A percentile compares a stretch with the other conserved stretches of the same genome.
phyloP scores from a whole-genome alignment of 495 filamentous ascomycete genomes.

The Trichocladium uniseriatum region DNA sequence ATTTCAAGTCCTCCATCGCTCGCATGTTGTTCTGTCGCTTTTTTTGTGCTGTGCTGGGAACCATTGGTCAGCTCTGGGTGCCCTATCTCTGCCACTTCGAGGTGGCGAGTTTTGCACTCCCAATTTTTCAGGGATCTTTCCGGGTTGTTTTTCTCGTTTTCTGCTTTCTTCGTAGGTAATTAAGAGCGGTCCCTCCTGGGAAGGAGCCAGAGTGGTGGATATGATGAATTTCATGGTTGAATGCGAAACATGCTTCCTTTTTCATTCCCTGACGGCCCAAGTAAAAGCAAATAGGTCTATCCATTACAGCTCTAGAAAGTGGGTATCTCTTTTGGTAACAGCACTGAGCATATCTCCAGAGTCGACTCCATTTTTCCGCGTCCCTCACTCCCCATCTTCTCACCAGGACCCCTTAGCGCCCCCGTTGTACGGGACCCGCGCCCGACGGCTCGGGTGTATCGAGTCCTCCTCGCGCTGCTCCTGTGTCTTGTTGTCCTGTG shows the following conservation, averaged over 20 bases:
- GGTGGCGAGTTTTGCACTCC: conserved; percentile 9
- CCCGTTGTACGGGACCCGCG: conserved; percentile 13
- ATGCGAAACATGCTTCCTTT: conserved; percentile 17
- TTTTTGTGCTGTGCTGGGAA: too few relatives aligned
- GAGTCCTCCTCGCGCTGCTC: conserved; percentile 13
- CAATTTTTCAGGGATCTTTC: conserved; percentile 10
- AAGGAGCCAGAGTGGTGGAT: conserved; percentile 4
- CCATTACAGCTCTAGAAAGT: background rate
- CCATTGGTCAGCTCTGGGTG: too few relatives aligned
- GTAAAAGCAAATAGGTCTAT: background rate
- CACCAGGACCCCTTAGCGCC: background rate
- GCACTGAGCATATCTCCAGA: conserved; percentile 1
- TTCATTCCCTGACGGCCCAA: background rate
- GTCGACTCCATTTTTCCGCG: background rate
- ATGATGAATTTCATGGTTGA: conserved; percentile 21
- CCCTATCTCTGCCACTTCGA: background rate
- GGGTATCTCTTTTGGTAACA: conserved; percentile 11
- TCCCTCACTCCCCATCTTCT: background rate
- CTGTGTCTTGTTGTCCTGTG: conserved; percentile 11
- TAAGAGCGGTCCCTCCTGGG: background rate
- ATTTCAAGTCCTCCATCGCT: too few relatives aligned
- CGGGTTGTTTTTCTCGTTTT: conserved; percentile 4
- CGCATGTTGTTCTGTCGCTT: too few relatives aligned
- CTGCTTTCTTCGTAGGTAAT: conserved; percentile 18
- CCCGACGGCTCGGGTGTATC: conserved; percentile 26